These are phyloP conservation scores for Pulveroboletus sp. DNA, from an alignment of 768 basidiomycete genomes.

Conservation along the genomic window DNA sequence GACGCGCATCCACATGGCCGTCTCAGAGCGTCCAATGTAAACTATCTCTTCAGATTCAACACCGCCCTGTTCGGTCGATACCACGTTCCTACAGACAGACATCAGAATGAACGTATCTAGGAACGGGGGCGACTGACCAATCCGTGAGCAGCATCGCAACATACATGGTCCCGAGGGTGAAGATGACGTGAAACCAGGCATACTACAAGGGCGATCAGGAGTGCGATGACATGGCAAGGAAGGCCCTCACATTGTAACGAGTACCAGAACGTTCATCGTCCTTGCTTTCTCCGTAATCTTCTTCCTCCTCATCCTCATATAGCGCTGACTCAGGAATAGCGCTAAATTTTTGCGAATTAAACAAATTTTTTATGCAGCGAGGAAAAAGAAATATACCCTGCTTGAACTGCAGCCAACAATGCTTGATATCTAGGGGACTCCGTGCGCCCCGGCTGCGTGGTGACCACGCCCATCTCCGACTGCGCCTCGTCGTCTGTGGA, in stretches of 20 bases:
- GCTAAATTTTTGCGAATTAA: slow-evolving; percentile 34
- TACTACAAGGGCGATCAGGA: slow-evolving; percentile 51
- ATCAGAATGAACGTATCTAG: not conserved
- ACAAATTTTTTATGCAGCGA: not conserved
- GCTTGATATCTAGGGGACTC: slow-evolving; percentile 93
- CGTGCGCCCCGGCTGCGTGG: slow-evolving; percentile 74
- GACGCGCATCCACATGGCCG: slow-evolving; percentile 99
- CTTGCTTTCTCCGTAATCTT: slow-evolving; percentile 68
- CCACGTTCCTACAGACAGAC: slow-evolving; percentile 57
- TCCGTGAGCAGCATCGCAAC: slow-evolving; percentile 96
- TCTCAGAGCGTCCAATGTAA: slow-evolving; percentile 91
- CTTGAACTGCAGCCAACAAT: slow-evolving; percentile 90
- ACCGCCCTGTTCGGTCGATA: slow-evolving; percentile 50
- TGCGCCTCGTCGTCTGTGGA: slow-evolving; percentile 50
- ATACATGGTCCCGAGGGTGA: slow-evolving; percentile 95
- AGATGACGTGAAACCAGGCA: slow-evolving; percentile 98
- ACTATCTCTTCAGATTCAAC: slow-evolving; percentile 63
- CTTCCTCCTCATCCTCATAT: slow-evolving; percentile 71
- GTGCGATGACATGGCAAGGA: not conserved
- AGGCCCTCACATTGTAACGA: slow-evolving; percentile 77
- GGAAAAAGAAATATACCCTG: slow-evolving; percentile 57
- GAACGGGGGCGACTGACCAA: slow-evolving; percentile 61
- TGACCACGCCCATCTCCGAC: slow-evolving; percentile 74
- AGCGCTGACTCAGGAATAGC: slow-evolving; percentile 93
- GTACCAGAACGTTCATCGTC: slow-evolving; percentile 95